Conservation (phyloP, 768 basidiomycete species). For the Sistotremastrum niveocremeum region DNA sequence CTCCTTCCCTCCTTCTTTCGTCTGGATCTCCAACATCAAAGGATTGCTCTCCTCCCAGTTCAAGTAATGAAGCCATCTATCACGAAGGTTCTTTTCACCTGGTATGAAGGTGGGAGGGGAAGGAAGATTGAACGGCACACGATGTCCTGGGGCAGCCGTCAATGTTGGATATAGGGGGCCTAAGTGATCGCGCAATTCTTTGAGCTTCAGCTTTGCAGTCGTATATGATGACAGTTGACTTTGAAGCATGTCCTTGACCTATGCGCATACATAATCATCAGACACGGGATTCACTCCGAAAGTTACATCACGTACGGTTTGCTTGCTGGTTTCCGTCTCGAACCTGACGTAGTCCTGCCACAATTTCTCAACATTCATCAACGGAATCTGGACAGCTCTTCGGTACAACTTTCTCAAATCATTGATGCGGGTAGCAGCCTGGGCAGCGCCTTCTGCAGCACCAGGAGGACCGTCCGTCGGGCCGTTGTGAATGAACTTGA, state of each 20-base stretch:
- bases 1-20: conserved; percentile 48
- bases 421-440: conserved; percentile 41
- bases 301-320: conserved; percentile 38
- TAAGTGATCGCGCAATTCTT: conserved; percentile 57
- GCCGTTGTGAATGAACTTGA: conserved; percentile 49
- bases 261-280: conserved; percentile 5
- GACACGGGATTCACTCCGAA: neutral
- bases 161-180: conserved; percentile 44
- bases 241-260: conserved; percentile 92
- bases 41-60: conserved; percentile 96
- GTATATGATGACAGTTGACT: conserved; percentile 90
- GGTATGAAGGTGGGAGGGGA: conserved; percentile 58
- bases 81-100: conserved; percentile 61
- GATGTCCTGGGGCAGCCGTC: conserved; percentile 27
- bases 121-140: conserved; percentile 45
- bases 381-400: conserved; percentile 85
- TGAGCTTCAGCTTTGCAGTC: conserved; percentile 84
- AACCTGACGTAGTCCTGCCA: conserved; percentile 94
- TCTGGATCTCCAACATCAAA: conserved; percentile 60
- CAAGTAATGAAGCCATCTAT: conserved; percentile 82
- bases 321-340: conserved; percentile 78
- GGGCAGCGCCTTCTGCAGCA: too few relatives aligned
- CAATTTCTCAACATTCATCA: conserved; percentile 82
- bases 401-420: conserved; percentile 84
- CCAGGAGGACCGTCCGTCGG: too few relatives aligned